These are phyloP conservation scores for Macadamia integrifolia DNA, from an alignment of 164 flowering plant genomes.

Conservation along the genomic window DNA sequence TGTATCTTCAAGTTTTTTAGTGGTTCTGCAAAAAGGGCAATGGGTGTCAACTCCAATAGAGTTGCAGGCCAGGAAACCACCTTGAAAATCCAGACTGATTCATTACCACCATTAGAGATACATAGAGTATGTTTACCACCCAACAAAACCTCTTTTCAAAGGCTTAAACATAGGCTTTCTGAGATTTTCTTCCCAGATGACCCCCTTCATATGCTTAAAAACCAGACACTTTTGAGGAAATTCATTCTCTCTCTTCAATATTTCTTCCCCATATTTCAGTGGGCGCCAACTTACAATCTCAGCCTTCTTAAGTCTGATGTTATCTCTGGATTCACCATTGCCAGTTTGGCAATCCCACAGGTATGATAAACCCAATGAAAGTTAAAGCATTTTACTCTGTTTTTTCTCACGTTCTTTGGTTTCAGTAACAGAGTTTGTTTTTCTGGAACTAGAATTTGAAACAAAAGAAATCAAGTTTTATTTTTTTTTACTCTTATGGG, in stretches of 20 bases:
- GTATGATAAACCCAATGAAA: conserved; percentile 8
- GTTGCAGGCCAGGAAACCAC: conserved; percentile 33
- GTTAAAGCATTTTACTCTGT: background rate
- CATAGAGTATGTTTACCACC: conserved; percentile 76
- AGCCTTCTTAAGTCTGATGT: conserved; percentile 41
- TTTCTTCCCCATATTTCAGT: conserved; percentile 72
- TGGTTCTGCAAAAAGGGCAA: conserved; percentile 9
- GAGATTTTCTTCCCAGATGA: conserved; percentile 95
- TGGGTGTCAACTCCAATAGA: conserved; percentile 51
- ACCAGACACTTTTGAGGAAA: conserved; percentile 41
- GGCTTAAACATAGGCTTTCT: conserved; percentile 46
- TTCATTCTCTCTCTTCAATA: conserved; percentile 56
- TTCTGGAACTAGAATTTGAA: background rate
- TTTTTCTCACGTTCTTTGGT: background rate
- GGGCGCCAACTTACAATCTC: conserved; percentile 40
- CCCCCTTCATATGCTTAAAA: conserved; percentile 64
- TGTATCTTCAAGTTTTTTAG: background rate
- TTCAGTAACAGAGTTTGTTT: background rate
- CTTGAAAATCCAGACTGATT: conserved; percentile 7
- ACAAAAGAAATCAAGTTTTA: background rate
- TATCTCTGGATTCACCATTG: conserved; percentile 62
- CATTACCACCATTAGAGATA: conserved; percentile 22
- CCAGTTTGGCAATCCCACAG: conserved; percentile 66
- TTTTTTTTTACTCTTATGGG: background rate
- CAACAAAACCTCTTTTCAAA: conserved; percentile 35